A percentile compares a stretch with the other conserved stretches of the same genome.
These are phyloP conservation scores for Pleodorina starrii DNA, from an alignment of 139 green algal genomes.

Conservation along the genomic window DNA sequence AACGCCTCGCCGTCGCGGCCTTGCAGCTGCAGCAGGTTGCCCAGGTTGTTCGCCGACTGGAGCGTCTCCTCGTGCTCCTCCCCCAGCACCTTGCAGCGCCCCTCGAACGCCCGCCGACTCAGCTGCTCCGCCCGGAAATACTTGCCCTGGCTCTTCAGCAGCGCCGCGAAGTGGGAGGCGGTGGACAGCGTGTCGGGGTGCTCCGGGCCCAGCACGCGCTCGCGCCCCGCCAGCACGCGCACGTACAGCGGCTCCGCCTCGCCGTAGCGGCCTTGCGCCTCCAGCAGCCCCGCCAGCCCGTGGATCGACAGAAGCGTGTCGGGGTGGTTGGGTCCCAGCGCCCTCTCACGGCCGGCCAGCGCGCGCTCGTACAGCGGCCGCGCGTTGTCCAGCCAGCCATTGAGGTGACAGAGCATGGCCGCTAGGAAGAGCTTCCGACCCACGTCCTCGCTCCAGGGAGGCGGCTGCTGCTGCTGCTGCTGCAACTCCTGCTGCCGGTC, in stretches of 20 bases:
- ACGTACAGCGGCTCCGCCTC: conserved; percentile 20
- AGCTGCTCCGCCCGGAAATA: background rate
- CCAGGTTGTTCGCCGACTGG: background rate
- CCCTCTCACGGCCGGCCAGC: conserved; percentile 1
- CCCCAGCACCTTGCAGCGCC: background rate
- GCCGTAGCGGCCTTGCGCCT: background rate
- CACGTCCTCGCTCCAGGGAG: background rate
- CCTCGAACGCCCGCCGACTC: background rate
- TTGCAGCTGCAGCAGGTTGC: background rate
- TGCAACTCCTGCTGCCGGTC: background rate
- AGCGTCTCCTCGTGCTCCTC: background rate
- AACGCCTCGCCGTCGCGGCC: background rate
- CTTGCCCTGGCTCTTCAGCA: background rate
- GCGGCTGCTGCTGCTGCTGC: background rate
- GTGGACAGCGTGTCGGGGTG: background rate
- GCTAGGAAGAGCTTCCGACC: background rate
- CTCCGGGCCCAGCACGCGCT: background rate
- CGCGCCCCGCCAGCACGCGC: background rate
- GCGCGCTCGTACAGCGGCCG: background rate
- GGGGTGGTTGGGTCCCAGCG: background rate
- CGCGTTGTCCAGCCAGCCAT: background rate
- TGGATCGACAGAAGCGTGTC: background rate
- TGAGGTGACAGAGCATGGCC: background rate
- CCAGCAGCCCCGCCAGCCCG: background rate
- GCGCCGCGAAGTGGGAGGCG: background rate